Conservation (phyloP, 2,329 filamentous ascomycete species). For the Colletotrichum lini region DNA sequence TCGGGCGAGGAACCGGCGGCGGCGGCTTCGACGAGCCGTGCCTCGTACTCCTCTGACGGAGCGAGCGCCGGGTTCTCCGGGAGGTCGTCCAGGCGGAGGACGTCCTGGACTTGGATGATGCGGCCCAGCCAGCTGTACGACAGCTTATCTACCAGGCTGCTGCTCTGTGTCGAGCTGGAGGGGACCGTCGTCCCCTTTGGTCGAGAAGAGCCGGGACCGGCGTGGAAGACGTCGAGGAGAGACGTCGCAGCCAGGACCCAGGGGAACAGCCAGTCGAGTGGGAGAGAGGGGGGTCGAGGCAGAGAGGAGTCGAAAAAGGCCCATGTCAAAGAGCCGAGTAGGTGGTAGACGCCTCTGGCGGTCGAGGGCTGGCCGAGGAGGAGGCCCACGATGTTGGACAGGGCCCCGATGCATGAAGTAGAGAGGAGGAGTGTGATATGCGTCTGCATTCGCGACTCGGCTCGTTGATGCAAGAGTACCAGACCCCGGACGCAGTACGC, state of each 20-base stretch:
- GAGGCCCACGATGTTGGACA: not conserved
- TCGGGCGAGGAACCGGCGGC: not conserved
- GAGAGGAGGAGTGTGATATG: not conserved
- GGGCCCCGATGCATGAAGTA: not conserved
- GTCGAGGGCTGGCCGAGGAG: not conserved
- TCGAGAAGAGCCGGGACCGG: not conserved
- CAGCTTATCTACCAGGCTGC: not conserved
- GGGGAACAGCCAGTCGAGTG: not conserved
- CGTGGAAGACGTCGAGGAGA: slow-evolving; percentile 9
- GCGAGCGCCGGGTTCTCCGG: not conserved
- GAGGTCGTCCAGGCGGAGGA: not conserved
- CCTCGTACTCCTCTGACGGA: not conserved
- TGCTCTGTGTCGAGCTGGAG: not conserved
- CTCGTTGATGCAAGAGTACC: too few relatives aligned
- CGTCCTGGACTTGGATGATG: slow-evolving; percentile 1
- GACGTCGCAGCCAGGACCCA: slow-evolving; percentile 1
- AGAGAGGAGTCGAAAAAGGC: not conserved
- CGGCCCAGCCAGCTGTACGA: slow-evolving; percentile 2
- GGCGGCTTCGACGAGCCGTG: not conserved
- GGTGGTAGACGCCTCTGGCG: not conserved
- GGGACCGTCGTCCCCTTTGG: not conserved
- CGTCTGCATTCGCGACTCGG: too few relatives aligned
- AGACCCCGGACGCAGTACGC: too few relatives aligned
- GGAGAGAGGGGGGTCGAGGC: not conserved
- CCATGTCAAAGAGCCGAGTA: not conserved